phyloP scores from a whole-genome alignment of 169 alveolate species.

The Cryptosporidium xiaoi region DNA sequence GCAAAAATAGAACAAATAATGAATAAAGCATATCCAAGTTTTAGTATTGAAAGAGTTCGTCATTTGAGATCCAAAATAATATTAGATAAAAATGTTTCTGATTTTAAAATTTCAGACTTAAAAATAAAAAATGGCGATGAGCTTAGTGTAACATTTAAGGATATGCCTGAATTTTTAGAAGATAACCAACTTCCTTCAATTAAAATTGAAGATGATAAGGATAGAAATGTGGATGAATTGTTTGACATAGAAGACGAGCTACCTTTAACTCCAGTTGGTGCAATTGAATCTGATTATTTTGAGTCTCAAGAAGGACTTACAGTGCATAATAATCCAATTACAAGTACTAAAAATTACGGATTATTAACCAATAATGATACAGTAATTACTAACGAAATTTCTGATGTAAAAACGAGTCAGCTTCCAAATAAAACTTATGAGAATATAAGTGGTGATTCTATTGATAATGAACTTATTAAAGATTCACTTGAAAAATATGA shows the following conservation, averaged over 20 bases:
- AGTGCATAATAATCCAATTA: not conserved
- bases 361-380: not conserved
- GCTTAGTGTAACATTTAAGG: constrained; percentile 20
- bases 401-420: not conserved
- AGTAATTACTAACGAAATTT: not conserved
- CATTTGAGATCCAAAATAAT: constrained; percentile 23
- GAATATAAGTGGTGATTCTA: not conserved
- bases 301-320: not conserved
- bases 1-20: constrained; percentile 19
- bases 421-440: not conserved
- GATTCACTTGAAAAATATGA: too few relatives aligned
- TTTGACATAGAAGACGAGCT: not conserved
- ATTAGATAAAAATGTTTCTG: constrained; percentile 10
- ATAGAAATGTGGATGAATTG: not conserved
- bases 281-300: not conserved
- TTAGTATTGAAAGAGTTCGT: constrained; percentile 16
- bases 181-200: not conserved
- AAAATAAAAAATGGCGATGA: constrained; percentile 43
- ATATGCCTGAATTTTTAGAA: not conserved
- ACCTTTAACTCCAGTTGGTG: not conserved
- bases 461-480: too few relatives aligned
- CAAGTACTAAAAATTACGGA: not conserved
- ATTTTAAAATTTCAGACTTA: not conserved
- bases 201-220: not conserved
- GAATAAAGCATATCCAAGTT: not conserved